phyloP scores from a whole-genome alignment of 345 rosid species.

The Salix purpurea region DNA sequence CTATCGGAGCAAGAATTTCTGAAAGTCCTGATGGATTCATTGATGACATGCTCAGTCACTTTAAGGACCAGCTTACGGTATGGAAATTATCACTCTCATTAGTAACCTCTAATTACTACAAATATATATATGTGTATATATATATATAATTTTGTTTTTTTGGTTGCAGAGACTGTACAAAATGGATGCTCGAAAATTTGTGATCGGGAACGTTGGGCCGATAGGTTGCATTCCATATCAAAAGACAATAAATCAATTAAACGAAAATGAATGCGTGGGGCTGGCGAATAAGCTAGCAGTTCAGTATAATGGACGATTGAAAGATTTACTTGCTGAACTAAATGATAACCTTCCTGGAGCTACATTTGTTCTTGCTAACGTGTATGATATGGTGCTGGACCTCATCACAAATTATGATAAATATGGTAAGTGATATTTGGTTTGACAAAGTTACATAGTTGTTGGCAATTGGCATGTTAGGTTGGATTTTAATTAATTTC shows the following conservation, averaged over 20 bases:
- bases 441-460: no score
- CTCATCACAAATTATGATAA: constrained; percentile 69
- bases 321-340: constrained; percentile 52
- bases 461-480: not conserved
- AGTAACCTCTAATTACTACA: no score
- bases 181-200: constrained; percentile 79
- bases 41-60: constrained; percentile 61
- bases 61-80: constrained; percentile 47
- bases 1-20: constrained; percentile 62
- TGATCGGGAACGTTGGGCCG: constrained; percentile 86
- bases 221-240: constrained; percentile 95
- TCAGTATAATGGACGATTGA: constrained; percentile 62
- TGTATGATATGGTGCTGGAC: constrained; percentile 79
- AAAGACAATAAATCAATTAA: constrained; percentile 59
- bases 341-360: constrained; percentile 62
- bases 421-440: constrained; percentile 42
- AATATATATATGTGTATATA: not conserved
- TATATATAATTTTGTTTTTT: not conserved
- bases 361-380: constrained; percentile 69
- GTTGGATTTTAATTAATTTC: no score
- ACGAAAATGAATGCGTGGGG: constrained; percentile 62
- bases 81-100: not conserved
- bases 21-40: constrained; percentile 67
- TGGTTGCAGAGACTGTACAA: constrained; percentile 66
- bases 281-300: constrained; percentile 65